Evolutionary conservation across 345 rosid genomes (phyloP), one percentile per base, ranked within the genome.

Genomic region (Eucalyptus pauciflora): DNA sequence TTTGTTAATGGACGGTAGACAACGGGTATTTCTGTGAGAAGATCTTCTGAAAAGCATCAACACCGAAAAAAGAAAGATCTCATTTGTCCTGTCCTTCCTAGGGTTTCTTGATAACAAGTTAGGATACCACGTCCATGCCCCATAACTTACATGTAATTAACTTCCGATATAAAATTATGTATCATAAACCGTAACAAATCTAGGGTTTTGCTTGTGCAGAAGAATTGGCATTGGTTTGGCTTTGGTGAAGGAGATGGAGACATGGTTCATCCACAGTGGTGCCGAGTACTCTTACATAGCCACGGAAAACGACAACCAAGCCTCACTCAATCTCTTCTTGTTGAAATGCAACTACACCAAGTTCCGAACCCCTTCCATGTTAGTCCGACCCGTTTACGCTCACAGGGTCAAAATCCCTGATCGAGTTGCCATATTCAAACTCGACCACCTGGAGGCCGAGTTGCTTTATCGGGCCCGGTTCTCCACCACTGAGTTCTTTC

Each of bases 401-500:
- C 99, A 97, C 91, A 94, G 96, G n/a, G 91, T 93, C 83, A 46
- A 92, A 7, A 91, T 96, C 79, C 91, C 98, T 2, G 88, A 88
- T 88, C 91, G 90, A 45, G 92, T 94, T 88, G 86, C 93, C 50
- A 46, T 97, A 90, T 71, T 95, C 88, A 49, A 87, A 50, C 94
- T 97, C 88, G 7, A 89, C 22, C 90, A 94, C 8, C 71, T 85
- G 85, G 97, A 93, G 87, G 97, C 99, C 1, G 98, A 95, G 89
- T 25, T 85, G 17, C 92, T 97, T 41, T 97, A 97, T 93, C 96
- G 96, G 15, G 89, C 88, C 50, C 96, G 95, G 5, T 96, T 96
- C 92, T 92, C 98, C 87, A 91, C 97, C 88, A 94, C 95, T 52
- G 99, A 97, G 94, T 96, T 97, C 90, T 96, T 97, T 92, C 99